Base-by-base conservation (phyloP, 495 filamentous ascomycete genomes). In the Penicillium tannophilum region DNA sequence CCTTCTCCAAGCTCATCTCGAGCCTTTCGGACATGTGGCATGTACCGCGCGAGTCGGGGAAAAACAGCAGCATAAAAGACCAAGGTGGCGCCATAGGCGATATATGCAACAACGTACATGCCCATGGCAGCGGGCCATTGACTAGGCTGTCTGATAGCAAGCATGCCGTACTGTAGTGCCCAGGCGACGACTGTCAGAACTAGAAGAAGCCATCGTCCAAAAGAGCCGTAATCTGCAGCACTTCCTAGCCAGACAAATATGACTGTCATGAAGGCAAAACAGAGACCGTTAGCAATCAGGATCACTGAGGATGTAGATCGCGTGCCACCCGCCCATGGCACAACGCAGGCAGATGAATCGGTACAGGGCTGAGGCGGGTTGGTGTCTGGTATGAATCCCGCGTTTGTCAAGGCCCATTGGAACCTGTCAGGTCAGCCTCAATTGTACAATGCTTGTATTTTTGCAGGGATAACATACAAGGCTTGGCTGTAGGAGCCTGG, bases 1-100 rank as follows among this genome's bases (percentile, higher is more conserved):
- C 71, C 73, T 52, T 78, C 73, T 50, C 65, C 65, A 56, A 80
- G 58, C 55, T 80, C 77, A 52, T 79, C 76, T 36, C 78, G 60
- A 1, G 78, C 76, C 54, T 77, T 79, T 24, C 75, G 71, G 8
- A 81, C 77, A 56, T 78, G 74, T 3, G 76, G 76, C 70, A 74
- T 80, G 57, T 74, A 77, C n/a, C 76, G 64, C 12, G 77, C 75
- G 16, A 82, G 57, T 19, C 74, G 64, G 17, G 79, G 79, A 39
- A 82, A 82, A 1, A 79, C 65, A 12, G 79, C 79, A 2, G 78
- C 77, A 62, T 79, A 81, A 42, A 82, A 81, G 1, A 81, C 77
- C 17, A 82, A 57, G 0, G 76, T 81, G 11, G 76, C 75, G 0
- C 78, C 78, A 56, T 82, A 82, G 16, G 73, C 63, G 26, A 82